phyloP scores from a whole-genome alignment of 2,329 filamentous ascomycete species.

The Penicillium concentricum region DNA sequence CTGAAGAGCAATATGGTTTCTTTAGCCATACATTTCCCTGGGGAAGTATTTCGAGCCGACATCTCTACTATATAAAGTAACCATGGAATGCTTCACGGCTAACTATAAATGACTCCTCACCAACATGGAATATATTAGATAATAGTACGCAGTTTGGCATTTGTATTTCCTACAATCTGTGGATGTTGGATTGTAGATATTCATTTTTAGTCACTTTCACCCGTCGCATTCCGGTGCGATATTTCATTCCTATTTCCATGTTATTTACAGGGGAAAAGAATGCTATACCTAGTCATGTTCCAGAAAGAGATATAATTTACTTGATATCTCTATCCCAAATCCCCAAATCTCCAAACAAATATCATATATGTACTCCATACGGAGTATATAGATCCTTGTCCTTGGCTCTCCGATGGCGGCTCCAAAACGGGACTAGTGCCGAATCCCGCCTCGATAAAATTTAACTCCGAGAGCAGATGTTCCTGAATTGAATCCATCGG shows the following conservation, averaged over 20 bases:
- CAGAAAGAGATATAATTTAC: not conserved
- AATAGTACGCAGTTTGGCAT: not conserved
- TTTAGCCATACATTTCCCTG: not conserved
- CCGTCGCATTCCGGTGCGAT: not conserved
- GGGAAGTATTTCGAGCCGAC: not conserved
- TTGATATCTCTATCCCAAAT: too few species aligned
- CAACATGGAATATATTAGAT: not conserved
- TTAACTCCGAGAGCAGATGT: slow-evolving; percentile 18
- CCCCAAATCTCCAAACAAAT: too few species aligned
- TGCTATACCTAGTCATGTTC: not conserved
- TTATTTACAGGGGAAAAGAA: not conserved
- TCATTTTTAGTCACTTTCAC: not conserved
- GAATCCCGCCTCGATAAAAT: slow-evolving; percentile 24
- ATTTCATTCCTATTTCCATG: not conserved
- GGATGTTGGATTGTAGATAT: not conserved
- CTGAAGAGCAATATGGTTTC: not conserved
- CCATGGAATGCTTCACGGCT: not conserved
- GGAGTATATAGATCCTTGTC: not conserved
- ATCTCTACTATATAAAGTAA: not conserved
- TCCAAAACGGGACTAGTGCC: slow-evolving; percentile 24
- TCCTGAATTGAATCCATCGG: slow-evolving; percentile 20
- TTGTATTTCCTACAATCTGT: not conserved
- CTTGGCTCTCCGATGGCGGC: slow-evolving; percentile 23
- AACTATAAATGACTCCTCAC: not conserved
- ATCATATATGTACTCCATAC: too few species aligned